A percentile compares a stretch with the other conserved stretches of the same genome.
Evolutionary conservation across 257 asterid species (phyloP).

Genomic region (Apocynum venetum): DNA sequence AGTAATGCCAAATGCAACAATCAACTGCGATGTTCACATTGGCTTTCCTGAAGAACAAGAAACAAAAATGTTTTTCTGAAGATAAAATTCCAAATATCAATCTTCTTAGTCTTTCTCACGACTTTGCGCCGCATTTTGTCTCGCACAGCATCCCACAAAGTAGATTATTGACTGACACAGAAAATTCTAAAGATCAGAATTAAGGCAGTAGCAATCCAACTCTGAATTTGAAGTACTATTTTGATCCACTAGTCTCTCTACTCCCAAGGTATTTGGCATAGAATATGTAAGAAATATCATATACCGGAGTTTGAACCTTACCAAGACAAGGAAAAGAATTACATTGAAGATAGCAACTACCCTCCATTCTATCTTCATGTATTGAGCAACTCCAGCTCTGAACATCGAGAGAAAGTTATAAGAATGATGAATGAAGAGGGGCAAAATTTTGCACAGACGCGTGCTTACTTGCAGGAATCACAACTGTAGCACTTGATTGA

Average conservation of each 20-base stretch:
- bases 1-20: background rate
- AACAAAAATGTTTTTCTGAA: background rate
- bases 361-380: constrained; percentile 96
- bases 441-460: constrained; percentile 5
- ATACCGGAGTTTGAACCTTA: constrained; percentile 20
- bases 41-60: background rate
- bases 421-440: background rate
- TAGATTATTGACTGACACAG: constrained; percentile 56
- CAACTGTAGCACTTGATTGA: constrained; percentile 72
- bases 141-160: constrained; percentile 91
- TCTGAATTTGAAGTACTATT: too few species aligned
- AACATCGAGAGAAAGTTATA: constrained; percentile 8
- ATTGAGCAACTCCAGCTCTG: constrained; percentile 97
- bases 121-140: constrained; percentile 65
- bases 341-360: constrained; percentile 84
- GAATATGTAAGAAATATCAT: background rate
- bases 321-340: constrained; percentile 74
- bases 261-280: too few species aligned
- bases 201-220: background rate
- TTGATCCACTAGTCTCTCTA: too few species aligned
- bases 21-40: background rate
- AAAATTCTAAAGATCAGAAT: background rate
- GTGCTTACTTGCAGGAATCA: constrained; percentile 87
- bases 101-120: constrained; percentile 43
- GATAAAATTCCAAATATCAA: background rate